Base-by-base conservation (phyloP, 78 protist species). In the Mantamonas sphyraenae region DNA sequence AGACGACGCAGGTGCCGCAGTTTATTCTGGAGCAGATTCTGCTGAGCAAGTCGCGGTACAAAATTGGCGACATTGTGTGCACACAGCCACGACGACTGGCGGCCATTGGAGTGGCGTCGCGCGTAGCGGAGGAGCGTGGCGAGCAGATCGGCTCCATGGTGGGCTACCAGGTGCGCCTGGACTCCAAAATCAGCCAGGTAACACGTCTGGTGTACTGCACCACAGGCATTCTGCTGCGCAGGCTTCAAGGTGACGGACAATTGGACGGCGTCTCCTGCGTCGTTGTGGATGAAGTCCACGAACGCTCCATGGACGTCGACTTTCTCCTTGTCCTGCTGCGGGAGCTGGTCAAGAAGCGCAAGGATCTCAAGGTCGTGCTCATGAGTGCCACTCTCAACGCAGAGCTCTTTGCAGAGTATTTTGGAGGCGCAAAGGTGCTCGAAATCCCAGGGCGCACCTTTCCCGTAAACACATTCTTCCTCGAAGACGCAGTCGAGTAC, bases 51-150 rank as follows among this genome's bases (percentile, higher is more conserved):
- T 74, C 37, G 2, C 20, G 37, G 16, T 47, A 47, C 53, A 47
- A 47, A 16, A 16, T 47, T 12, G 53, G 85, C 64, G 26, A 78
- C 51, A 70, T 92, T 38, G 60, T 91, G 26, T 56, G 83, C 60
- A 81, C 95, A 19, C 98, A 94, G 79, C 98, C 98, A 4, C 74
- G 98, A 34, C 67, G 98, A 24, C 69, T 94, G 17, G 76, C 96
- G 5, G 95, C 96, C 0, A 67, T 84, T 31, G 56, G 87, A 24
- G 82, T 94, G 0, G 93, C 98, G 9, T 73, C 68, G 67, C 72
- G 96, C 24, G 96, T 94, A 12, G 83, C 94, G 8, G 56, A 31
- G 10, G 96, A 94, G 80, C 66, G 94, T 43, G 56, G 66, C 60
- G 80, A 73, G 37, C 31, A 33, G 2, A 7, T 82, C 50, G 91